Percentiles rank a stretch among this genome's conserved stretches.
Evolutionary conservation across 768 basidiomycete genomes (phyloP).

Genomic region (Tephrocybe sp.): DNA sequence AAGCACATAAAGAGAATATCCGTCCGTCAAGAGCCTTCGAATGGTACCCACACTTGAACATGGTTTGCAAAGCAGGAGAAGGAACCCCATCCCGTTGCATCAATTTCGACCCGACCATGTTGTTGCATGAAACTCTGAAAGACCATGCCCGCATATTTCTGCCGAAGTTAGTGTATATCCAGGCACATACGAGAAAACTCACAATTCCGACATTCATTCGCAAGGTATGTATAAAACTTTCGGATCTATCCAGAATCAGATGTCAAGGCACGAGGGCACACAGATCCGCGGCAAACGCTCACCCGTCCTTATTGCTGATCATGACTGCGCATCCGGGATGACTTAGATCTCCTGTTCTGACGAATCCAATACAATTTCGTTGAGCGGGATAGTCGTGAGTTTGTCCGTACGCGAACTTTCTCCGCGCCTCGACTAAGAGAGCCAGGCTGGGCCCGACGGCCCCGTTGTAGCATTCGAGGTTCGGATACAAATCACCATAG

Average conservation of each 20-base stretch:
- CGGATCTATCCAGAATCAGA: constrained; percentile 21
- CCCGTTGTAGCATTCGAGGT: constrained; percentile 64
- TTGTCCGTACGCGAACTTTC: constrained; percentile 65
- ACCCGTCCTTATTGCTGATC: constrained; percentile 60
- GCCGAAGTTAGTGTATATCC: neutral
- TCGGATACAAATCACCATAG: constrained; percentile 81
- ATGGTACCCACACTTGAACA: constrained; percentile 60
- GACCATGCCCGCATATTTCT: constrained; percentile 36
- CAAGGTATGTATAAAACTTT: constrained; percentile 40
- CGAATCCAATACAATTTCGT: constrained; percentile 74
- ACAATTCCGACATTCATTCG: constrained; percentile 72
- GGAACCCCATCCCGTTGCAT: constrained; percentile 60
- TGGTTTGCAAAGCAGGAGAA: constrained; percentile 59
- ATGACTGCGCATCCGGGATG: constrained; percentile 70
- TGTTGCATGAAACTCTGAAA: constrained; percentile 53
- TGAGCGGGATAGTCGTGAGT: constrained; percentile 59
- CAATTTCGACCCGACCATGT: constrained; percentile 43
- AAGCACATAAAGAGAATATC: neutral
- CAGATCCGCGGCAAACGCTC: constrained; percentile 14
- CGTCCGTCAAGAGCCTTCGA: neutral
- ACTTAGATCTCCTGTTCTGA: constrained; percentile 57
- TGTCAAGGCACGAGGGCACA: constrained; percentile 1
- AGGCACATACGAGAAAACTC: constrained; percentile 21
- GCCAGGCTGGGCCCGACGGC: constrained; percentile 49
- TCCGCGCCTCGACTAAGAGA: constrained; percentile 60